These are phyloP conservation scores for Pythium rishiriense DNA, from an alignment of 352 stramenopile species.

Conservation along the genomic window DNA sequence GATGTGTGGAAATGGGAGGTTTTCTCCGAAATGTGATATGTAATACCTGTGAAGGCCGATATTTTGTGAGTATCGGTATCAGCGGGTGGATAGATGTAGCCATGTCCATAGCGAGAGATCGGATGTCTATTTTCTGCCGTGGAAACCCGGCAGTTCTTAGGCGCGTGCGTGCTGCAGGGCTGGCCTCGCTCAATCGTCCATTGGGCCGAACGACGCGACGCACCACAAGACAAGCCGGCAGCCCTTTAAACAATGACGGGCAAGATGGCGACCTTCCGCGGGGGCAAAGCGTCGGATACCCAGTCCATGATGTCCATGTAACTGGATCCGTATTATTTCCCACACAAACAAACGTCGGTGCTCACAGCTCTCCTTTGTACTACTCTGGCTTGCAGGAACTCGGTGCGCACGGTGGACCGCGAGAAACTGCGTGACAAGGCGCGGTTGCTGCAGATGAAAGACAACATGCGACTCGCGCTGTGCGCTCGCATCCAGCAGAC, in stretches of 20 bases:
- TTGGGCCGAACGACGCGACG: background rate
- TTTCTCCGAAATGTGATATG: background rate
- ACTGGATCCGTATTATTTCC: no score
- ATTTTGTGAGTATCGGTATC: background rate
- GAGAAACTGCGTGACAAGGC: conserved; percentile 72
- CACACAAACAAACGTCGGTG: no score
- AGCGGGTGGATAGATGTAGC: background rate
- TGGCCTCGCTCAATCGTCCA: background rate
- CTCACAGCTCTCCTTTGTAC: no score
- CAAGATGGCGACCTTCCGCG: conserved; percentile 32
- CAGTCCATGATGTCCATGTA: conserved; percentile 48
- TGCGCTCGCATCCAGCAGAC: conserved; percentile 75
- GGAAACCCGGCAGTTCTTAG: background rate
- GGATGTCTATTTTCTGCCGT: background rate
- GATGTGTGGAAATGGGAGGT: conserved; percentile 6
- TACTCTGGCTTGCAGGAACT: conserved; percentile 34
- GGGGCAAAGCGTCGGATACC: conserved; percentile 36
- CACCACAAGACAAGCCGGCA: background rate
- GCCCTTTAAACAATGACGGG: conserved; percentile 44
- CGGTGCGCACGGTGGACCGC: conserved; percentile 59
- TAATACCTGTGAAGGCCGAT: background rate
- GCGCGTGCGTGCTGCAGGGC: background rate
- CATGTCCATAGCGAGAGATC: background rate
- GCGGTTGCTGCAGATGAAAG: conserved; percentile 69
- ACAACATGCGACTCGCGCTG: conserved; percentile 63